Evolutionary conservation across 345 rosid genomes (phyloP).

Genomic region (Dipteronia sinensis): DNA sequence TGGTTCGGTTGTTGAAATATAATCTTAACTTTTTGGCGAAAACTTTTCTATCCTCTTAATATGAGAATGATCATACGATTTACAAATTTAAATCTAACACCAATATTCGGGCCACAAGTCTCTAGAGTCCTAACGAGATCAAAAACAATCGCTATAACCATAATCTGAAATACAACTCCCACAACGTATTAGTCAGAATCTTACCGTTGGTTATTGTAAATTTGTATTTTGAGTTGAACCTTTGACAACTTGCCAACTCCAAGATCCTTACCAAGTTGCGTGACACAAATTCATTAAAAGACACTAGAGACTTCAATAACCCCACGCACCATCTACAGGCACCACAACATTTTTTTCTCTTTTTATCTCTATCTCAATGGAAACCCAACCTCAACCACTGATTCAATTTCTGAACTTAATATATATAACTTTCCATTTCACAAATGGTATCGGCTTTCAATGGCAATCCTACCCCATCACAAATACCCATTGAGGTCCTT

Average conservation of each 20-base stretch:
- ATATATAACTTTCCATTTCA: background rate
- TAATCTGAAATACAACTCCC: too few species aligned
- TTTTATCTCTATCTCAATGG: background rate
- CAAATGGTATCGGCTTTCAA: slow-evolving; percentile 18
- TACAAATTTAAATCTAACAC: too few species aligned
- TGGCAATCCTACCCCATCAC: slow-evolving; percentile 59
- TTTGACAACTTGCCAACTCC: background rate
- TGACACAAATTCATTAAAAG: background rate
- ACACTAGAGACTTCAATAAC: slow-evolving; percentile 29
- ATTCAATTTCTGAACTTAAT: slow-evolving; percentile 17
- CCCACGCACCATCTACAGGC: slow-evolving; percentile 52
- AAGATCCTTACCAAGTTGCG: background rate
- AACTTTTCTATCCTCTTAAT: background rate
- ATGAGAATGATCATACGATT: background rate
- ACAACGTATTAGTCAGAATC: too few species aligned
- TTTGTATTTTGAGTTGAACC: too few species aligned
- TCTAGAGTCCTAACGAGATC: too few species aligned
- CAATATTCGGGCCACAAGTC: too few species aligned
- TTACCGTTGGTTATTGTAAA: too few species aligned
- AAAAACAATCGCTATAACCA: too few species aligned
- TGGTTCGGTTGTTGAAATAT: too few species aligned
- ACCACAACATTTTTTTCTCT: slow-evolving; percentile 31
- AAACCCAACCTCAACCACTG: slow-evolving; percentile 22
- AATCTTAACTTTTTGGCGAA: background rate
- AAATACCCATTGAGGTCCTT: slow-evolving; percentile 38